Percentiles rank a stretch among this genome's conserved stretches.
Conservation (phyloP, 352 stramenopile species). For the Pythium vanterpoolii region DNA sequence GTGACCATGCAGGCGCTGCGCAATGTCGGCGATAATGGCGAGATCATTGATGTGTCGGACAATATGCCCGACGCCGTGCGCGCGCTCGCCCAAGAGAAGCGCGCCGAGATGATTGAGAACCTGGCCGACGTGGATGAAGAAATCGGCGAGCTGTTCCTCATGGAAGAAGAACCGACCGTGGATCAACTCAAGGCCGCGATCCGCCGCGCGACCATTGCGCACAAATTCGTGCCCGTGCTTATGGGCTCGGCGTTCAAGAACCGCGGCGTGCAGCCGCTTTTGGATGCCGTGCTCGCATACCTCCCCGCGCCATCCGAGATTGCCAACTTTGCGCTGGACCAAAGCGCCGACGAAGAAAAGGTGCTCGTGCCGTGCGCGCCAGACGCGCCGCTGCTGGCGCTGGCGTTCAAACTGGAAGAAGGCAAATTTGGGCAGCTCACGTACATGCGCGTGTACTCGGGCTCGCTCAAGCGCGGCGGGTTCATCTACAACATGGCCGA, state of each 20-base stretch:
- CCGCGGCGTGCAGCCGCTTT: slow-evolving; percentile 94
- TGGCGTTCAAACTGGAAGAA: slow-evolving; percentile 80
- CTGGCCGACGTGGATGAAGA: slow-evolving; percentile 71
- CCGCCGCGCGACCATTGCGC: slow-evolving; percentile 56
- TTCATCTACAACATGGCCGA: slow-evolving; percentile 76
- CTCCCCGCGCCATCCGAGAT: slow-evolving; percentile 93
- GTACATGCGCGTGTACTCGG: slow-evolving; percentile 94
- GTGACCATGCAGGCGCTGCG: slow-evolving; percentile 88
- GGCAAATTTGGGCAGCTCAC: slow-evolving; percentile 74
- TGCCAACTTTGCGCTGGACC: slow-evolving; percentile 50
- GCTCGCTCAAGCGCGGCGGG: slow-evolving; percentile 78
- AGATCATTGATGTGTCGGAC: slow-evolving; percentile 82
- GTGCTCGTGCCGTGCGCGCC: slow-evolving; percentile 31
- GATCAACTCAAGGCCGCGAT: slow-evolving; percentile 50
- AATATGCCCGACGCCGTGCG: slow-evolving; percentile 88
- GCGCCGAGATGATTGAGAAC: slow-evolving; percentile 59
- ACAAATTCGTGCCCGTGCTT: slow-evolving; percentile 48
- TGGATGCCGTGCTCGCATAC: slow-evolving; percentile 98
- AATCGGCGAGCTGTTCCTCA: slow-evolving; percentile 69
- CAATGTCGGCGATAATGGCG: slow-evolving; percentile 91
- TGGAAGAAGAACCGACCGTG: slow-evolving; percentile 57
- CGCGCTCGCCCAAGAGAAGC: slow-evolving; percentile 30
- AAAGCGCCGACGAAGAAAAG: slow-evolving; percentile 36
- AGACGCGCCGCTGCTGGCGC: slow-evolving; percentile 44
- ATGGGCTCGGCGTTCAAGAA: slow-evolving; percentile 77